These are phyloP conservation scores for Aureobasidium sp. DNA, from an alignment of 2,329 filamentous ascomycete genomes.

Conservation along the genomic window DNA sequence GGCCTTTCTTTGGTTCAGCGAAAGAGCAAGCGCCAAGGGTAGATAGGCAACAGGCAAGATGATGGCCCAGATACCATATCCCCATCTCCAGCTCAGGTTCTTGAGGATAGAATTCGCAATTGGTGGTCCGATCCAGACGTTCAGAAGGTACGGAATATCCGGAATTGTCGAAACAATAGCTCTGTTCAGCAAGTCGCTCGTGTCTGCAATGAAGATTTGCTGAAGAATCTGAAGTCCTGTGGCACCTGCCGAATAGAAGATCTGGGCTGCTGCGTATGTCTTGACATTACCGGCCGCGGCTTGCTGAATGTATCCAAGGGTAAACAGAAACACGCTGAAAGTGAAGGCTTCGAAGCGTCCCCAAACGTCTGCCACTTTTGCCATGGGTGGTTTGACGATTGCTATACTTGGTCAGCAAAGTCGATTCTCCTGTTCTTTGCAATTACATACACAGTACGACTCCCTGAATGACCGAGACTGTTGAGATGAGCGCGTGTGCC, in stretches of 20 bases:
- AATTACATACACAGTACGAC: constrained; percentile 51
- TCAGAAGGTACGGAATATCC: constrained; percentile 54
- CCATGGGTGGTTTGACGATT: constrained; percentile 55
- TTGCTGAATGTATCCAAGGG: constrained; percentile 52
- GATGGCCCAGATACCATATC: constrained; percentile 56
- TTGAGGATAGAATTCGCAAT: constrained; percentile 44
- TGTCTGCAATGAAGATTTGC: constrained; percentile 60
- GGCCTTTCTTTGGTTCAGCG: constrained; percentile 46
- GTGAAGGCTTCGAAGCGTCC: constrained; percentile 54
- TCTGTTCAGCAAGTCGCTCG: constrained; percentile 52
- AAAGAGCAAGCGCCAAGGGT: constrained; percentile 48
- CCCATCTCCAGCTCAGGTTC: constrained; percentile 52
- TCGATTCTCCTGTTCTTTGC: neutral
- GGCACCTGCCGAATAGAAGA: constrained; percentile 56
- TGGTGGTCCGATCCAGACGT: constrained; percentile 53
- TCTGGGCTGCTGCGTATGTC: constrained; percentile 49
- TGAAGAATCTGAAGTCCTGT: constrained; percentile 55
- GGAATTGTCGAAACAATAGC: constrained; percentile 54
- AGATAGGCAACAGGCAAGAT: constrained; percentile 51
- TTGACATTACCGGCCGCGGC: constrained; percentile 49
- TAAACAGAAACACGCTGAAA: constrained; percentile 48
- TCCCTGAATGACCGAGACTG: constrained; percentile 56
- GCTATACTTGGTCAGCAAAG: constrained; percentile 29
- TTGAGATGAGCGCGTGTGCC: constrained; percentile 59
- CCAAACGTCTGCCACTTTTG: constrained; percentile 56